These are phyloP conservation scores for Camellia sinensis DNA, from an alignment of 148 eudicot genomes.

Conservation along the genomic window DNA sequence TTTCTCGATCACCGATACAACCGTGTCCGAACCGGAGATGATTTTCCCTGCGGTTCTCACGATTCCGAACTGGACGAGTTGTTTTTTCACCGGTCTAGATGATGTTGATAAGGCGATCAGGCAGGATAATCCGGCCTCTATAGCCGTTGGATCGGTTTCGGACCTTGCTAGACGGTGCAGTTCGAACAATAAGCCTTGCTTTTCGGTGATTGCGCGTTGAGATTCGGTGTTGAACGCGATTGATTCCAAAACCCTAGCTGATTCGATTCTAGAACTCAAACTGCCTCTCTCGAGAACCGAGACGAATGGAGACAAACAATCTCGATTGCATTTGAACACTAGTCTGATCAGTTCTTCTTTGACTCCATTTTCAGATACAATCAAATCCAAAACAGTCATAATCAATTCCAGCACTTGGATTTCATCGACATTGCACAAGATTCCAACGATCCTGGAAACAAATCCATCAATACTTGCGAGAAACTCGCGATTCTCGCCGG, in stretches of 20 bases:
- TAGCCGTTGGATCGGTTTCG: constrained; percentile 21
- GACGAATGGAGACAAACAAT: constrained; percentile 25
- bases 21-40: constrained; percentile 27
- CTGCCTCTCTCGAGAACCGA: constrained; percentile 39
- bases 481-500: constrained; percentile 39
- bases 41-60: constrained; percentile 35
- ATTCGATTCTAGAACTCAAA: constrained; percentile 29
- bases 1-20: constrained; percentile 19
- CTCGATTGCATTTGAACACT: constrained; percentile 14
- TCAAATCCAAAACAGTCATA: constrained; percentile 39
- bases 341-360: constrained; percentile 20
- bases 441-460: constrained; percentile 11
- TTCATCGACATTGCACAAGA: constrained; percentile 13
- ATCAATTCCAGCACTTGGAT: constrained; percentile 30
- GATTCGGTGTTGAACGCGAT: constrained; percentile 36
- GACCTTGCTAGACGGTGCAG: constrained; percentile 30
- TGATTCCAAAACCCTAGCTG: constrained; percentile 38
- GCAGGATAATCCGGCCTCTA: constrained; percentile 48
- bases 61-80: constrained; percentile 44
- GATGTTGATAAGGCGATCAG: constrained; percentile 35
- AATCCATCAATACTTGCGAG: constrained; percentile 27
- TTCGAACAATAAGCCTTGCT: constrained; percentile 27
- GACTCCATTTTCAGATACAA: constrained; percentile 25
- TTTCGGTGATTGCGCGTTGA: constrained; percentile 36
- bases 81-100: constrained; percentile 37